Conservation (phyloP, 805 yeast genomes). For the Metahyphopichia silvanorum region DNA sequence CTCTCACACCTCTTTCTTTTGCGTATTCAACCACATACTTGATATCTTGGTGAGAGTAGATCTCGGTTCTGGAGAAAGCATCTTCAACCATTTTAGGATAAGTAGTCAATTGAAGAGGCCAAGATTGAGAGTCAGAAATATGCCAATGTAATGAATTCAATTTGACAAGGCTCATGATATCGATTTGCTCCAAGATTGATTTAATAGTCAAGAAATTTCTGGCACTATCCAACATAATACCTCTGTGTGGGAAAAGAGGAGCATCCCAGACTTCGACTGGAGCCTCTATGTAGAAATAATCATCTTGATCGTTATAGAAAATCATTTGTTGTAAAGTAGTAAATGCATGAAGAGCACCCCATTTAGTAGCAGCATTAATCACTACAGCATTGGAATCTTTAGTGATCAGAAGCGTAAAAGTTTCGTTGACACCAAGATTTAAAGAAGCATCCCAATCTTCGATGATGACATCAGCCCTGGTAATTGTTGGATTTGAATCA, state of each 20-base stretch:
- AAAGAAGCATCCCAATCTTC: slow-evolving; percentile 20
- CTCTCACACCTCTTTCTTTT: slow-evolving; percentile 32
- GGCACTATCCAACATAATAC: slow-evolving; percentile 36
- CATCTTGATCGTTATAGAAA: slow-evolving; percentile 18
- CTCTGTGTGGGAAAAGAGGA: slow-evolving; percentile 37
- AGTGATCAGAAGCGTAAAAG: slow-evolving; percentile 21
- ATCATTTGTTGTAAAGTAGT: slow-evolving; percentile 39
- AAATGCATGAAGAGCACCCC: slow-evolving; percentile 43
- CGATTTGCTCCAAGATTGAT: slow-evolving; percentile 31
- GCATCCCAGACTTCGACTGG: slow-evolving; percentile 29
- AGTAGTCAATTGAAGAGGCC: slow-evolving; percentile 32
- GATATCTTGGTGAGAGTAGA: slow-evolving; percentile 25
- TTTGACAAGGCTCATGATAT: slow-evolving; percentile 34
- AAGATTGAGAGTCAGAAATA: slow-evolving; percentile 35
- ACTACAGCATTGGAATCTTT: slow-evolving; percentile 9
- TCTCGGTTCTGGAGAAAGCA: slow-evolving; percentile 31
- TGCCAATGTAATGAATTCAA: slow-evolving; percentile 43
- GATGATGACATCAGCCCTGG: slow-evolving; percentile 7
- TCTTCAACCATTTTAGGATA: slow-evolving; percentile 37
- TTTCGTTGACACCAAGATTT: slow-evolving; percentile 35
- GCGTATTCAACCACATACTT: slow-evolving; percentile 28
- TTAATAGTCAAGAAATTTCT: slow-evolving; percentile 29
- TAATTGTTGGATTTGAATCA: slow-evolving; percentile 1
- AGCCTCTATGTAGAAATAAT: slow-evolving; percentile 23
- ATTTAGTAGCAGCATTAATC: slow-evolving; percentile 28